These are phyloP conservation scores for Colletotrichum graminicola DNA, from an alignment of 2,329 filamentous ascomycete species.

Conservation along the genomic window DNA sequence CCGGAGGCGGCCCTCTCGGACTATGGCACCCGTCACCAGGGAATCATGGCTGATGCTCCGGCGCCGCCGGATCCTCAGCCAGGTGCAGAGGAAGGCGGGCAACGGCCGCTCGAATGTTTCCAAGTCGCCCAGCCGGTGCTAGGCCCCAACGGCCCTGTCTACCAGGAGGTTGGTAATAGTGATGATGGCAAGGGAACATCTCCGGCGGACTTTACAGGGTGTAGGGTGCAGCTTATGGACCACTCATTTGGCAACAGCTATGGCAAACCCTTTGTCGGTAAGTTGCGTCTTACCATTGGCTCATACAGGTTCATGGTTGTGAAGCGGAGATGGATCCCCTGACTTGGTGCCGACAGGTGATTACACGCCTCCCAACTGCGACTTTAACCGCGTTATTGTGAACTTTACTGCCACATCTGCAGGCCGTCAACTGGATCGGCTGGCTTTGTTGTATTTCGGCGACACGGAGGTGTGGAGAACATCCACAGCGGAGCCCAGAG, in stretches of 20 bases:
- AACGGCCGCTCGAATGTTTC: constrained; percentile 67
- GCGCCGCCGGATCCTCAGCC: constrained; percentile 5
- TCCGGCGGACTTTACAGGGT: constrained; percentile 48
- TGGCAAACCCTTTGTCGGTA: constrained; percentile 78
- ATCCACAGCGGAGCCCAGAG: constrained; percentile 83
- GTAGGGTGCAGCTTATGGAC: constrained; percentile 73
- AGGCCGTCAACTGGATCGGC: constrained; percentile 81
- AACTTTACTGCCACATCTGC: constrained; percentile 80
- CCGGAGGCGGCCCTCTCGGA: constrained; percentile 21
- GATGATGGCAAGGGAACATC: constrained; percentile 40
- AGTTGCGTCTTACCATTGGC: constrained; percentile 47
- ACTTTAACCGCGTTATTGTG: constrained; percentile 80
- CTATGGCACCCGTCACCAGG: constrained; percentile 27
- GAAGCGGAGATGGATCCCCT: constrained; percentile 31
- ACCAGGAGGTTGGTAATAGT: constrained; percentile 42
- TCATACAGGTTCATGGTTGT: neutral
- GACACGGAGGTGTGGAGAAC: constrained; percentile 87
- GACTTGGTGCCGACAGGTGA: constrained; percentile 57
- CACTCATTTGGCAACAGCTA: constrained; percentile 81
- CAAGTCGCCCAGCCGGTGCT: constrained; percentile 77
- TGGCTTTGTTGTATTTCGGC: constrained; percentile 80
- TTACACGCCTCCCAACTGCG: constrained; percentile 75
- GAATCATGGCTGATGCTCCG: constrained; percentile 31
- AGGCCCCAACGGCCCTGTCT: constrained; percentile 57
- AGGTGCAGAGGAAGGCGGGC: constrained; percentile 19